Percentiles rank a stretch among this genome's conserved stretches.
Evolutionary conservation across 768 basidiomycete species (phyloP).

Genomic region (Amanita muscaria): DNA sequence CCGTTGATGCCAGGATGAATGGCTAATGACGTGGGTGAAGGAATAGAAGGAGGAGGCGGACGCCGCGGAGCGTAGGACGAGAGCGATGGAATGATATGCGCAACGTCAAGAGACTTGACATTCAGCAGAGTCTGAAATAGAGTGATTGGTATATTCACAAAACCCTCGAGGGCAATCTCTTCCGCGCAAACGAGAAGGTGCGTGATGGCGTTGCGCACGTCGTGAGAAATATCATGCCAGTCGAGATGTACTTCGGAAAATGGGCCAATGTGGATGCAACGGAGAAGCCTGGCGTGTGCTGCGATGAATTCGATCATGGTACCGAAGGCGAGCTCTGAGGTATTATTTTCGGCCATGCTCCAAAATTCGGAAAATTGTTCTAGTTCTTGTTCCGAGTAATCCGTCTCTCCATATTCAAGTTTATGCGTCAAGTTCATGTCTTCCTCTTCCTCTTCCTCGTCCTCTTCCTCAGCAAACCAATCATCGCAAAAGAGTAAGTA

Average conservation of each 20-base stretch:
- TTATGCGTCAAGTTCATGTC: neutral
- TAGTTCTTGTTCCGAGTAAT: neutral
- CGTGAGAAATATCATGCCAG: neutral
- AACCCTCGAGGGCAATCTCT: neutral
- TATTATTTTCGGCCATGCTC: no score
- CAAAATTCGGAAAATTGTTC: neutral
- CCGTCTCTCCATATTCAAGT: neutral
- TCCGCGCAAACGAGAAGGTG: neutral
- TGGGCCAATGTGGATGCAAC: neutral
- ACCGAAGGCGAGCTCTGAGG: no score
- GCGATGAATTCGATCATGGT: neutral
- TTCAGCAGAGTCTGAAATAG: neutral
- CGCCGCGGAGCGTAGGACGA: no score
- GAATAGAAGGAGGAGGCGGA: neutral
- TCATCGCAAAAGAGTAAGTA: neutral
- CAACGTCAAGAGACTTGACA: neutral
- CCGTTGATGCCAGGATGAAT: neutral
- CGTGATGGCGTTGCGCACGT: neutral
- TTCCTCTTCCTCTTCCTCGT: neutral
- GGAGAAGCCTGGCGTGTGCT: neutral
- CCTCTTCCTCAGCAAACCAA: neutral
- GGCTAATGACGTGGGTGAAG: neutral
- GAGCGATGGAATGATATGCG: neutral
- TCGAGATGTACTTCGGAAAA: neutral
- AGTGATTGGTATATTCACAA: neutral